A percentile compares a stretch with the other conserved stretches of the same genome.
These are phyloP conservation scores for Allomyces macrogynus DNA, from an alignment of 192 early-diverging fungal species.

Conservation along the genomic window DNA sequence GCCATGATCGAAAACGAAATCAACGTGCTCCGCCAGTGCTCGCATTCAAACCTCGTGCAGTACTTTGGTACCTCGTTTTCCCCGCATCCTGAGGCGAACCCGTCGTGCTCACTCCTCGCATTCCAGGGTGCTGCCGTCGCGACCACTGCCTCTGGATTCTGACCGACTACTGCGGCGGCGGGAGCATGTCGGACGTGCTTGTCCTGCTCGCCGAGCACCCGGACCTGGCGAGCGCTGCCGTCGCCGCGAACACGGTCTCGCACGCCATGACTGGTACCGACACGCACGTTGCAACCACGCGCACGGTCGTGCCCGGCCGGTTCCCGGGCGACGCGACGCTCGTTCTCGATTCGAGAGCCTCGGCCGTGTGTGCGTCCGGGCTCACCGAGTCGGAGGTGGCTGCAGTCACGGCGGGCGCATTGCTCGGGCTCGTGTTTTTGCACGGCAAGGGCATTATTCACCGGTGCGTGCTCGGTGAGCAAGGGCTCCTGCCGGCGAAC, in stretches of 20 bases:
- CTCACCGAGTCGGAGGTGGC: conserved; percentile 14
- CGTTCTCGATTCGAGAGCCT: no score
- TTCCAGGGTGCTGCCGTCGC: background rate
- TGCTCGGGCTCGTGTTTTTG: conserved; percentile 18
- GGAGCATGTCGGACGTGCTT: conserved; percentile 20
- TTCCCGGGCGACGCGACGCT: no score
- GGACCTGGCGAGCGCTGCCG: no score
- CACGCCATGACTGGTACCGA: no score
- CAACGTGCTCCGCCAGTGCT: conserved; percentile 13
- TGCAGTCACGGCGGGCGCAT: conserved; percentile 12
- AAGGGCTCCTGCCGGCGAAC: background rate
- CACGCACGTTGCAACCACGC: no score
- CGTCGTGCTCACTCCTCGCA: no score
- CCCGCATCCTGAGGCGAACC: no score
- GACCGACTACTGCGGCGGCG: conserved; percentile 23
- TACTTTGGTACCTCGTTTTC: conserved; percentile 11
- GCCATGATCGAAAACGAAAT: conserved; percentile 22
- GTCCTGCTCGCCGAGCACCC: conserved; percentile 6
- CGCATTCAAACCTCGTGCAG: conserved; percentile 22
- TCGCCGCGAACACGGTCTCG: no score
- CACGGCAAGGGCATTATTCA: conserved; percentile 16
- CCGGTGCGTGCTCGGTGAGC: background rate
- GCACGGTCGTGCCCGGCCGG: no score
- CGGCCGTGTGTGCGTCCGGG: background rate
- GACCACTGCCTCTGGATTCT: conserved; percentile 11